Evolutionary conservation across 176 grass and related monocot genomes (phyloP).

Genomic region (Oryza longistaminata): DNA sequence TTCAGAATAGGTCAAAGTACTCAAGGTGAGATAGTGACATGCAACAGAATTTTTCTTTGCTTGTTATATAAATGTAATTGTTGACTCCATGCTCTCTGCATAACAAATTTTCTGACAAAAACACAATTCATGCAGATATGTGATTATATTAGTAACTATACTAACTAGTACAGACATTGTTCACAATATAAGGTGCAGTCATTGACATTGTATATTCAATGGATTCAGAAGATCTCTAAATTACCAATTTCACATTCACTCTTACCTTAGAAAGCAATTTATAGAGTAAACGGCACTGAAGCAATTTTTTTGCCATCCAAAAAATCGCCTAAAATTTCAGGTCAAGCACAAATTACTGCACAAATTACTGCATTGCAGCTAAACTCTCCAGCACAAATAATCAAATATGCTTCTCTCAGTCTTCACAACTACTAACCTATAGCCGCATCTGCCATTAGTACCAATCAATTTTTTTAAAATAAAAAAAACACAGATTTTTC

Average conservation of each 20-base stretch:
- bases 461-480: neutral
- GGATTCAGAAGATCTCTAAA: neutral
- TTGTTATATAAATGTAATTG: neutral
- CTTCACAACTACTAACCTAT: neutral
- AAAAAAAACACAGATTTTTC: neutral
- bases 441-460: neutral
- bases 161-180: neutral
- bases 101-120: neutral
- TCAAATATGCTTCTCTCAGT: neutral
- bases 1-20: conserved; percentile 20
- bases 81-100: neutral
- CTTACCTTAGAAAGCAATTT: neutral
- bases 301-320: neutral
- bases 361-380: neutral
- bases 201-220: neutral
- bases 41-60: neutral
- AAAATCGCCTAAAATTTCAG: neutral
- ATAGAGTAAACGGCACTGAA: neutral
- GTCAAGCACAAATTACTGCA: neutral
- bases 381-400: neutral
- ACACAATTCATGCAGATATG: neutral
- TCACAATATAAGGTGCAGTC: neutral
- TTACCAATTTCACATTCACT: neutral
- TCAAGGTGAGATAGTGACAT: conserved; percentile 24
- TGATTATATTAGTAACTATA: too few species aligned